Conservation (phyloP, 805 yeast species). For the Lachancea nothofagi region DNA sequence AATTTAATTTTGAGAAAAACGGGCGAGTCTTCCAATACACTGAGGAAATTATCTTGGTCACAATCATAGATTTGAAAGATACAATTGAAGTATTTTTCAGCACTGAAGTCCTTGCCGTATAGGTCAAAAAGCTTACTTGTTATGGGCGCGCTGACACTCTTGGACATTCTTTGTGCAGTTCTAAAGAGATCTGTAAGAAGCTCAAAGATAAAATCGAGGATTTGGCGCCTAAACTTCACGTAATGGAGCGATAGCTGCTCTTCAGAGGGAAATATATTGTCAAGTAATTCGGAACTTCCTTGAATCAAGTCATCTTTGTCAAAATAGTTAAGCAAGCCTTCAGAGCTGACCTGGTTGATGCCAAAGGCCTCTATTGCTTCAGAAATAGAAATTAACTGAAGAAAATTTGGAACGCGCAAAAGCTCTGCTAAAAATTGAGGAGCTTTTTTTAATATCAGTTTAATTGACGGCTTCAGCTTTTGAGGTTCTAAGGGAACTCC, state of each 20-base stretch:
- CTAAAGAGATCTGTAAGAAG: constrained; percentile 10
- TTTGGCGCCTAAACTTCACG: constrained; percentile 26
- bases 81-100: constrained; percentile 20
- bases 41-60: constrained; percentile 13
- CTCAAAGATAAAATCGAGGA: constrained; percentile 24
- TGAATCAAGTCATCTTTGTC: constrained; percentile 8
- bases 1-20: constrained; percentile 27
- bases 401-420: constrained; percentile 24
- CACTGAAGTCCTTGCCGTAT: constrained; percentile 29
- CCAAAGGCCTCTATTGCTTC: constrained; percentile 31
- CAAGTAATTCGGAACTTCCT: constrained; percentile 13
- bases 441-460: constrained; percentile 21
- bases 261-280: constrained; percentile 15
- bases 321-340: constrained; percentile 15
- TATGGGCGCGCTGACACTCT: constrained; percentile 3
- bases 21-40: constrained; percentile 13
- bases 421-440: constrained; percentile 31
- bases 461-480: constrained; percentile 18
- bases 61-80: constrained; percentile 15
- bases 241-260: constrained; percentile 22
- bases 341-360: constrained; percentile 22
- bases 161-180: constrained; percentile 2
- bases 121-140: constrained; percentile 18
- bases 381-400: constrained; percentile 24
- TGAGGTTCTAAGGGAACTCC: constrained; percentile 8